Evolutionary conservation across 2,329 filamentous ascomycete species (phyloP).

Genomic region (Nothomitra cinnamomea): DNA sequence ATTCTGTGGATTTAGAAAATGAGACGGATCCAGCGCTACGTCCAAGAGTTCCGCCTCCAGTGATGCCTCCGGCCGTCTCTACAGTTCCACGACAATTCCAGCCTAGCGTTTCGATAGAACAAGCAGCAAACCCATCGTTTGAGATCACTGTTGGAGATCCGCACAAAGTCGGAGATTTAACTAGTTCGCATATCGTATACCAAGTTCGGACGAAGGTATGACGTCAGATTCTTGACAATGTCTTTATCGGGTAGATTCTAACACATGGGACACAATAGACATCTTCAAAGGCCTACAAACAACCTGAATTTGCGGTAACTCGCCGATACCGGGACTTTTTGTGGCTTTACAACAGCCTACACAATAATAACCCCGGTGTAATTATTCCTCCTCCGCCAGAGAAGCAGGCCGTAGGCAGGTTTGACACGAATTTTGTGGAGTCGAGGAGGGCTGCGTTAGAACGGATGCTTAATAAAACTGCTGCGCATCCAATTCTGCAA

Average conservation of each 20-base stretch:
- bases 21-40: slow-evolving; percentile 30
- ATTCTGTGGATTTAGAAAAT: slow-evolving; percentile 55
- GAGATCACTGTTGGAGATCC: slow-evolving; percentile 87
- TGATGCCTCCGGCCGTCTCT: slow-evolving; percentile 31
- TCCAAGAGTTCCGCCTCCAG: slow-evolving; percentile 47
- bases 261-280: slow-evolving; percentile 41
- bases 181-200: slow-evolving; percentile 95
- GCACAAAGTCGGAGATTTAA: slow-evolving; percentile 93
- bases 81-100: slow-evolving; percentile 34
- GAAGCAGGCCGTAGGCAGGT: slow-evolving; percentile 92
- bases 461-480: slow-evolving; percentile 95
- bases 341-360: slow-evolving; percentile 91
- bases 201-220: slow-evolving; percentile 79
- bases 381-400: slow-evolving; percentile 92
- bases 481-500: slow-evolving; percentile 74
- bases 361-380: slow-evolving; percentile 85
- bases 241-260: background rate
- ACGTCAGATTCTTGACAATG: slow-evolving; percentile 5
- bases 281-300: slow-evolving; percentile 86
- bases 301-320: slow-evolving; percentile 83
- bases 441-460: slow-evolving; percentile 79
- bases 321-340: slow-evolving; percentile 91
- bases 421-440: slow-evolving; percentile 94
- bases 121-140: slow-evolving; percentile 84
- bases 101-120: slow-evolving; percentile 80